Conservation (phyloP, 306 rosid species). For the Sphenostylis stenocarpa region DNA sequence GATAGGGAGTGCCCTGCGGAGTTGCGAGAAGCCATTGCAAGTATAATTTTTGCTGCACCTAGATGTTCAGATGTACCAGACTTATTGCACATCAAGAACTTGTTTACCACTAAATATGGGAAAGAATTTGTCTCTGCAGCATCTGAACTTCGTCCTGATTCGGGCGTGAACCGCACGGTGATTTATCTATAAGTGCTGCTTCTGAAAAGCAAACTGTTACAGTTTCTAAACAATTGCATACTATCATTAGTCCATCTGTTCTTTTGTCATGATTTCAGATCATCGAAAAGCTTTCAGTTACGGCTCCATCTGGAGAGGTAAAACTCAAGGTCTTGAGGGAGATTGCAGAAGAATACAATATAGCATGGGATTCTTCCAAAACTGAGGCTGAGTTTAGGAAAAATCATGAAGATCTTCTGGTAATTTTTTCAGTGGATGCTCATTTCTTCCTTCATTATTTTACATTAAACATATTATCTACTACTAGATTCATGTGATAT, state of each 20-base stretch:
- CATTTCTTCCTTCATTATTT: constrained; percentile 7
- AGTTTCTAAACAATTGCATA: constrained; percentile 16
- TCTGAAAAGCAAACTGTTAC: constrained; percentile 28
- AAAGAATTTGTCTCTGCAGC: constrained; percentile 74
- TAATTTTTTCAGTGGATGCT: constrained; percentile 35
- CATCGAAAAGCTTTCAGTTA: constrained; percentile 87
- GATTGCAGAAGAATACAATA: constrained; percentile 70
- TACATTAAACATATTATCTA: constrained; percentile 5
- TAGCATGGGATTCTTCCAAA: constrained; percentile 84
- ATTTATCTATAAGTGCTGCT: constrained; percentile 32
- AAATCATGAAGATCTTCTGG: constrained; percentile 97
- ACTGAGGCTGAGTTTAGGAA: constrained; percentile 78
- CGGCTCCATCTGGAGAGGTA: constrained; percentile 71
- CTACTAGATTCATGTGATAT: constrained; percentile 20
- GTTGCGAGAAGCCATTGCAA: constrained; percentile 90
- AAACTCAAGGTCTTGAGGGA: constrained; percentile 87
- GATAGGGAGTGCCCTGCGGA: constrained; percentile 89
- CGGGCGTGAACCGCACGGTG: constrained; percentile 94
- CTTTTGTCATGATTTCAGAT: constrained; percentile 52
- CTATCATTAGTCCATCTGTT: constrained; percentile 23
- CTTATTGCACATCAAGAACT: constrained; percentile 78
- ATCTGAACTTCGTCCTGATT: constrained; percentile 97
- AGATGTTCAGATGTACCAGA: constrained; percentile 98
- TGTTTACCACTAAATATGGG: constrained; percentile 87
- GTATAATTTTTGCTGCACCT: constrained; percentile 94